Conservation (phyloP, 495 filamentous ascomycete genomes). For the Platismatia glauca region DNA sequence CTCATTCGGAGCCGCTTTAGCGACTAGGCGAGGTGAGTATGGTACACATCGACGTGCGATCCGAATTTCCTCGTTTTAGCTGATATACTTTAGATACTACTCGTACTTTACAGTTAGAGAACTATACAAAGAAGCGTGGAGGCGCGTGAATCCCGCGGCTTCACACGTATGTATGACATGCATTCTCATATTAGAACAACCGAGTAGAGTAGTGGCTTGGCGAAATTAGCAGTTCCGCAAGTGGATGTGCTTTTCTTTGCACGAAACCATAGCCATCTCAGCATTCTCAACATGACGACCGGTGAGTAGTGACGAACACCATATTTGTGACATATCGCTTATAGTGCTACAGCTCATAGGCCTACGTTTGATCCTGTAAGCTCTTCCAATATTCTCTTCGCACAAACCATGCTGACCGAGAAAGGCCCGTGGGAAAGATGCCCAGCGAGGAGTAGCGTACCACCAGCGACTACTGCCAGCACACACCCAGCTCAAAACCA, state of each 20-base stretch:
- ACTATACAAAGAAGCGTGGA: no score
- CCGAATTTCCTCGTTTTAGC: no score
- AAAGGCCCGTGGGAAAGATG: constrained; percentile 89
- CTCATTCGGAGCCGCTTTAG: no score
- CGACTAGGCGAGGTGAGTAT: no score
- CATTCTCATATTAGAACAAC: no score
- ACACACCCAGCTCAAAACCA: constrained; percentile 80
- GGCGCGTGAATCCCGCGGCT: no score
- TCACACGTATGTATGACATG: no score
- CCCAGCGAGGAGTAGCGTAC: constrained; percentile 86
- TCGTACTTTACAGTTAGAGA: no score
- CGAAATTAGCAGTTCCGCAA: not conserved
- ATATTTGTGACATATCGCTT: not conserved
- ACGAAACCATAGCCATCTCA: not conserved
- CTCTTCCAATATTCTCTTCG: not conserved
- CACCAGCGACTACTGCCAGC: constrained; percentile 93
- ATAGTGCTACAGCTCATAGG: constrained; percentile 20
- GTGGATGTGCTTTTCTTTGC: not conserved
- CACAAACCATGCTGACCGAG: constrained; percentile 1
- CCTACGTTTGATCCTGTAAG: constrained; percentile 27
- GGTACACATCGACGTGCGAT: no score
- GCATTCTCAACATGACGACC: not conserved
- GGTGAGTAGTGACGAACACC: not conserved
- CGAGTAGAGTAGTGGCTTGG: no score
- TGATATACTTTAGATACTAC: no score